A percentile compares a stretch with the other conserved stretches of the same genome.
phyloP scores from a whole-genome alignment of 2,329 filamentous ascomycete genomes.

The Colletotrichum agaves region DNA sequence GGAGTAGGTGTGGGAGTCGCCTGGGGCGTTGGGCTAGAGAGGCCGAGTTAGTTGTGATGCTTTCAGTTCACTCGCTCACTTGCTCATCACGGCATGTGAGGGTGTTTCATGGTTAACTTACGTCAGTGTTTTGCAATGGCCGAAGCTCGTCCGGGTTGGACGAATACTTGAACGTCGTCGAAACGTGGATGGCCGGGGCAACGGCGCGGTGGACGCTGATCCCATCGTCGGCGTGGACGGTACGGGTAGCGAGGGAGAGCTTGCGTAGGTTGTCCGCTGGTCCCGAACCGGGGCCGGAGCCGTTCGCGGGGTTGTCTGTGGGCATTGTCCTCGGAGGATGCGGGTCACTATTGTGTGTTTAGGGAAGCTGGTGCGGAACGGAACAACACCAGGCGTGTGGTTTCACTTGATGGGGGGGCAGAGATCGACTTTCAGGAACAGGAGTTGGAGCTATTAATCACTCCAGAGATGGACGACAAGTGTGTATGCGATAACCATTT shows the following conservation, averaged over 20 bases:
- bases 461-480: neutral
- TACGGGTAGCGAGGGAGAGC: conserved; percentile 72
- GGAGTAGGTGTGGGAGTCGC: conserved; percentile 83
- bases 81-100: neutral
- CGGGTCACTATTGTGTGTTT: neutral
- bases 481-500: conserved; percentile 5
- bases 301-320: conserved; percentile 14
- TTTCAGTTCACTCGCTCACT: neutral
- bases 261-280: conserved; percentile 41
- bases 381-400: neutral
- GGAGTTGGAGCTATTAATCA: neutral
- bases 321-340: conserved; percentile 1
- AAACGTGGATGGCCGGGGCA: conserved; percentile 88
- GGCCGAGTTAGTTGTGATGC: neutral
- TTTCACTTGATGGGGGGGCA: neutral
- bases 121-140: conserved; percentile 63
- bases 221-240: conserved; percentile 85
- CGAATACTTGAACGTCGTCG: conserved; percentile 89
- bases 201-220: conserved; percentile 81
- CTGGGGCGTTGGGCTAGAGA: conserved; percentile 58
- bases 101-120: conserved; percentile 50
- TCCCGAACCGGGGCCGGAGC: conserved; percentile 8
- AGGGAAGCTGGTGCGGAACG: neutral
- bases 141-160: conserved; percentile 74
- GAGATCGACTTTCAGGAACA: neutral